Base-by-base conservation (phyloP, 352 stramenopile species). In the Phytophthora pisi region DNA sequence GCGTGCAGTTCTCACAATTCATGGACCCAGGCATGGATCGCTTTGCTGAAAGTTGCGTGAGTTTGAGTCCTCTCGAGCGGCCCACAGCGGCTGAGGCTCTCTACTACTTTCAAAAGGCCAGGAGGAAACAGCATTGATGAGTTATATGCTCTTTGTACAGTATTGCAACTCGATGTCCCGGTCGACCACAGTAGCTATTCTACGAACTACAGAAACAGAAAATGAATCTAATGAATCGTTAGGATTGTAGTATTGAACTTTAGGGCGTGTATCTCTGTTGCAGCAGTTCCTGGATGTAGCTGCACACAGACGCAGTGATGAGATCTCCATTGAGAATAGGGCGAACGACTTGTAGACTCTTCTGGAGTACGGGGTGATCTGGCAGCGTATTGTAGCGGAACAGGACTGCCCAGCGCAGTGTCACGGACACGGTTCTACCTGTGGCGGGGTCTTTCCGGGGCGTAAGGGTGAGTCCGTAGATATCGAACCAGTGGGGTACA, bases 281-380 rank as follows among this genome's bases (percentile, higher is more conserved):
- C 51, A 54, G 64, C n/a, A 66, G 42, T 8, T 66, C 46, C 6
- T 52, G 51, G 57, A 75, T 58, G 61, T 67, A 62, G 24, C 59
- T 46, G 51, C 57, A 66, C 40, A 75, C 36, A 2, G 63, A 46
- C 1, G 67, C 56, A 30, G 67, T 66, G 28, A 71, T 67, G 20
- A 75, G 51, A 20, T 71, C 61, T 54, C 67, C 61, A 31, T 75
- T 75, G 24, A 68, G 23, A 47, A 70, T 67, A 15, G 67, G 50
- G 11, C 61, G 62, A n/a, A 60, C 36, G 10, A 56, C 23, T 1
- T 49, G 26, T 57, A 70, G n/a, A 28, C 63, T 54, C 7, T 60
- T 28, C 30, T 51, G 42, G 13, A 75, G 24, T 10, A 16, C 47
- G 3, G 61, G 55, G n/a, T 68, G 45, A 13, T 52, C 50, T 6